Evolutionary conservation across 495 filamentous ascomycete species (phyloP).

Genomic region (Aspergillus leporis): DNA sequence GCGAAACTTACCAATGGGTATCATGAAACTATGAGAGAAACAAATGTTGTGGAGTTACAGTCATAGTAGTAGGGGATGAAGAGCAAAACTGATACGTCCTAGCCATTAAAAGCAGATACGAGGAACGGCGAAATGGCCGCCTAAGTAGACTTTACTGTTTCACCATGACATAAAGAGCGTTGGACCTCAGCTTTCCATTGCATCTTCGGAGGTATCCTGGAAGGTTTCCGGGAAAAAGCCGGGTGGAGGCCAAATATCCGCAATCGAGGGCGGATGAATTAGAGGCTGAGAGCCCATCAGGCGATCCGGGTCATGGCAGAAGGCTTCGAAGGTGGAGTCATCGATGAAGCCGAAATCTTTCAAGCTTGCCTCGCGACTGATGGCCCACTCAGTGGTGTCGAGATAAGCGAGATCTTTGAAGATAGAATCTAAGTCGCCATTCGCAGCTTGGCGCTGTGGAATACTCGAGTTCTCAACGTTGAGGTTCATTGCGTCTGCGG

Average conservation of each 20-base stretch:
- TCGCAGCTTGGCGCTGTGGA: conserved; percentile 13
- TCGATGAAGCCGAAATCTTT: conserved; percentile 62
- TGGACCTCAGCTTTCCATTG: conserved; percentile 26
- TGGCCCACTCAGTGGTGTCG: conserved; percentile 59
- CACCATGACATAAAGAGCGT: not conserved
- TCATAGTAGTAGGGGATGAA: not conserved
- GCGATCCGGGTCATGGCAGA: conserved; percentile 55
- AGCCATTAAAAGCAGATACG: not conserved
- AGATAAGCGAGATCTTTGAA: conserved; percentile 64
- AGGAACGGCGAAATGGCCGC: not conserved
- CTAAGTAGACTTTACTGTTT: not conserved
- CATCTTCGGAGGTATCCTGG: conserved; percentile 31
- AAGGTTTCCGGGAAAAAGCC: conserved; percentile 51
- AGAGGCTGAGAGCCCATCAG: conserved; percentile 42
- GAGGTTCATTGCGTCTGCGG: conserved; percentile 20
- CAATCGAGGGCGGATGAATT: conserved; percentile 46
- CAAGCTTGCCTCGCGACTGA: conserved; percentile 52
- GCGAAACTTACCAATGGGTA: conserved; percentile 9
- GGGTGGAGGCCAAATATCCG: conserved; percentile 50
- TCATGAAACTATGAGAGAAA: not conserved
- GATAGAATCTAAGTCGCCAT: conserved; percentile 56
- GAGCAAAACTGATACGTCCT: not conserved
- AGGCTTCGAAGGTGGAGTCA: conserved; percentile 52
- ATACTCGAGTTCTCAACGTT: conserved; percentile 10
- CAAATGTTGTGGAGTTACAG: not conserved